Percentiles rank a stretch among this genome's conserved stretches.
Conservation (phyloP, 1,284 basidiomycete species). For the Microbotryomycetes sp. region DNA sequence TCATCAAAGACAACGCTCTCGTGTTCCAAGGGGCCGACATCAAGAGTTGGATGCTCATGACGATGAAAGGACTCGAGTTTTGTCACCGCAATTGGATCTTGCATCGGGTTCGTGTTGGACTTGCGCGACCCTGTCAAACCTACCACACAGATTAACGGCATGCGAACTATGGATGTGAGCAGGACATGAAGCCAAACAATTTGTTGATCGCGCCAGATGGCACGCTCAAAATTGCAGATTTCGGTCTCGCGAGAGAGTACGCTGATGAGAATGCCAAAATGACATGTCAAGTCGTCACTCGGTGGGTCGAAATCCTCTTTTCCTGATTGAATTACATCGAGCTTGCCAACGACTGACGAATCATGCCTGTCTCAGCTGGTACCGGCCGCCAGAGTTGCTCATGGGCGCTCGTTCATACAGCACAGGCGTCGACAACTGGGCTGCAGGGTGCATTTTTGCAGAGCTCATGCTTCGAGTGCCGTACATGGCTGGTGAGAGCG, state of each 20-base stretch:
- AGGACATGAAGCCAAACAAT: slow-evolving; percentile 99
- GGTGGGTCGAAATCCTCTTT: slow-evolving; percentile 52
- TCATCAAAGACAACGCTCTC: slow-evolving; percentile 86
- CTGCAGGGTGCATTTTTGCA: slow-evolving; percentile 90
- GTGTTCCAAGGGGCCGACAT: slow-evolving; percentile 93
- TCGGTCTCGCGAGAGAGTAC: slow-evolving; percentile 94
- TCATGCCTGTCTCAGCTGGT: slow-evolving; percentile 63
- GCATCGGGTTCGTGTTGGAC: slow-evolving; percentile 62
- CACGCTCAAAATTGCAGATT: slow-evolving; percentile 95
- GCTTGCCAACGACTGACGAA: background rate
- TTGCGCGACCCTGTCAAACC: background rate
- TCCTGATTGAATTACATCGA: background rate
- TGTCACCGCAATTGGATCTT: slow-evolving; percentile 91
- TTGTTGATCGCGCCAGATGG: slow-evolving; percentile 86
- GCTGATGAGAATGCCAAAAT: slow-evolving; percentile 88
- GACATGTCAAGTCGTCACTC: slow-evolving; percentile 96
- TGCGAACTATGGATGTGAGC: background rate
- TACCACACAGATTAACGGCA: background rate
- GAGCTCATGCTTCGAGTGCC: slow-evolving; percentile 92
- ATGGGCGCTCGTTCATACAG: slow-evolving; percentile 84
- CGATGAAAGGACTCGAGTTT: slow-evolving; percentile 89
- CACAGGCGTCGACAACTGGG: slow-evolving; percentile 86
- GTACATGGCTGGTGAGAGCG: slow-evolving; percentile 85
- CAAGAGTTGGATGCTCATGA: slow-evolving; percentile 99
- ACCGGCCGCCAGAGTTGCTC: slow-evolving; percentile 87